These are phyloP conservation scores for Lentinus polychrous DNA, from an alignment of 1,284 basidiomycete species.

Conservation along the genomic window DNA sequence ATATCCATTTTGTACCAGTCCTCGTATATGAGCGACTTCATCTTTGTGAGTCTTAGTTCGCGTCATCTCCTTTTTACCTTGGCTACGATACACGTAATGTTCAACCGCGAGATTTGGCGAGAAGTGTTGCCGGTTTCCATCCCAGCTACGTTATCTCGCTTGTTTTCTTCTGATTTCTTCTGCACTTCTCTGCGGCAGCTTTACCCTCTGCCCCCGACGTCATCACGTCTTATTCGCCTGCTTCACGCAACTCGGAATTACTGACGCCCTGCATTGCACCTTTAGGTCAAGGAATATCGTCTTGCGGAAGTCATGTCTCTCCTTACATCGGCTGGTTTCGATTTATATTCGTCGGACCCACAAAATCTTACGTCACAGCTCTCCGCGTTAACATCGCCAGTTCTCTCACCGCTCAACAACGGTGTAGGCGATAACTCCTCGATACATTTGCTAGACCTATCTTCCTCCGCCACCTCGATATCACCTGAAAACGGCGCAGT, in stretches of 20 bases:
- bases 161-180: neutral
- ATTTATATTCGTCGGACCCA: conserved; percentile 55
- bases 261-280: conserved; percentile 3
- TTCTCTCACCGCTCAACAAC: conserved; percentile 32
- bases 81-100: conserved; percentile 16
- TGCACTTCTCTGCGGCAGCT: neutral
- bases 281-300: conserved; percentile 63
- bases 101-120: too few relatives aligned
- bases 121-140: neutral
- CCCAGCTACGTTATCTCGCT: neutral
- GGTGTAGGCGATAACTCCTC: conserved; percentile 30
- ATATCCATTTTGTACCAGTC: conserved; percentile 84
- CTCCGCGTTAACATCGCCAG: conserved; percentile 24
- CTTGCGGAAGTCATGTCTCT: conserved; percentile 56
- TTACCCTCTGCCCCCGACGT: too few relatives aligned
- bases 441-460: conserved; percentile 26
- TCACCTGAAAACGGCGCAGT: conserved; percentile 32
- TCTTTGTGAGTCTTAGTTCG: conserved; percentile 49
- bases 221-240: too few relatives aligned
- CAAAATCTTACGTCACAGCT: conserved; percentile 32
- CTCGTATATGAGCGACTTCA: conserved; percentile 80
- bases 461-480: conserved; percentile 15
- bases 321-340: conserved; percentile 56
- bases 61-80: conserved; percentile 3
- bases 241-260: neutral